Percentiles rank a stretch among this genome's conserved stretches.
These are phyloP conservation scores for Lactuca sativa DNA, from an alignment of 129 eudicot species.

Conservation along the genomic window DNA sequence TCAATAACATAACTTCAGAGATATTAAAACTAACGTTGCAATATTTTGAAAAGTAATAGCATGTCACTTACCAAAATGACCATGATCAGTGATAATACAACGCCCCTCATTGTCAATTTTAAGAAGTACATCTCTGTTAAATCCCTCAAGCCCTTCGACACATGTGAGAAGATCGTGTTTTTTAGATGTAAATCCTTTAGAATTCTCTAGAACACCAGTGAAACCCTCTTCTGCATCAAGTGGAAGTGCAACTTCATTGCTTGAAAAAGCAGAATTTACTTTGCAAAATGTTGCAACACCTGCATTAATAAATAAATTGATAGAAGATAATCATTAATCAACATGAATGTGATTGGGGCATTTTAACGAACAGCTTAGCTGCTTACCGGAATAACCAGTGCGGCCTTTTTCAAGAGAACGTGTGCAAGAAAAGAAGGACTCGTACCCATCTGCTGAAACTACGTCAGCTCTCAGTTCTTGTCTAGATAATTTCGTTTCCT, in stretches of 20 bases:
- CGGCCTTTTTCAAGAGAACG: constrained; percentile 74
- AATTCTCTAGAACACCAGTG: constrained; percentile 72
- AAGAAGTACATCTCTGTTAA: constrained; percentile 65
- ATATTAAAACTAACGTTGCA: too few species aligned
- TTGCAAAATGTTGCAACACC: constrained; percentile 99
- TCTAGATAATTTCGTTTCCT: constrained; percentile 84
- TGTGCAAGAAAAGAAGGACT: constrained; percentile 93
- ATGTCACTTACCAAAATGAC: constrained; percentile 79
- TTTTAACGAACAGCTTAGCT: constrained; percentile 15
- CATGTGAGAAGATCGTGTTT: constrained; percentile 37
- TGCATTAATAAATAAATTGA: constrained; percentile 26
- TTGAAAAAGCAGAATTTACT: constrained; percentile 76
- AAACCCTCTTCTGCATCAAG: constrained; percentile 94
- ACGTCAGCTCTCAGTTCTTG: constrained; percentile 84
- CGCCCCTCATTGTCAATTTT: constrained; percentile 94
- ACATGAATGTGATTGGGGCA: constrained; percentile 23
- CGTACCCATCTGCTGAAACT: constrained; percentile 90
- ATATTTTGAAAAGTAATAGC: background rate
- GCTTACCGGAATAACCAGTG: constrained; percentile 81
- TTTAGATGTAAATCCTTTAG: constrained; percentile 41
- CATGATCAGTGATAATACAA: constrained; percentile 91
- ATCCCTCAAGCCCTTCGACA: constrained; percentile 66
- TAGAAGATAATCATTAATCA: background rate
- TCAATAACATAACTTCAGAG: too few species aligned
- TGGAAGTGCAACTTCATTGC: constrained; percentile 87